A percentile compares a stretch with the other conserved stretches of the same genome.
Conservation (phyloP, 106 monocot species). For the Allium sativum region DNA sequence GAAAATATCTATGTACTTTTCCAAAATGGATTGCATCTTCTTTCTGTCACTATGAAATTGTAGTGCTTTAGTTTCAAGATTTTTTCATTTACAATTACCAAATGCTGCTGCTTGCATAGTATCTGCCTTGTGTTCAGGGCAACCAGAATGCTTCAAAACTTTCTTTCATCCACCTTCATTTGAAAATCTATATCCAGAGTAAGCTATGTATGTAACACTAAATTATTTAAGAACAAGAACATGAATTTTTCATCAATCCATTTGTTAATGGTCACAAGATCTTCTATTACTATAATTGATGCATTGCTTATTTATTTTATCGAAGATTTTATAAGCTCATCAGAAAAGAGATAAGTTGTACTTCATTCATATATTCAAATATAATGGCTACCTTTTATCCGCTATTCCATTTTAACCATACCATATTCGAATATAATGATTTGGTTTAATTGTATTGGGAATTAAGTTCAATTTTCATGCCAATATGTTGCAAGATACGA, state of each 20-base stretch:
- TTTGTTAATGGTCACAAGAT: constrained; percentile 87
- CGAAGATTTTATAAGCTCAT: constrained; percentile 83
- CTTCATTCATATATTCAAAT: too few relatives aligned
- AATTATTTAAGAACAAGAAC: constrained; percentile 39
- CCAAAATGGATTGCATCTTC: constrained; percentile 81
- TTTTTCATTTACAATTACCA: constrained; percentile 80
- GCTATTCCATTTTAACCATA: too few relatives aligned
- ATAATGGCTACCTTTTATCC: too few relatives aligned
- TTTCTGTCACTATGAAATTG: constrained; percentile 58
- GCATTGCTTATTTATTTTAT: constrained; percentile 66
- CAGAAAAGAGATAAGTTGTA: too few relatives aligned
- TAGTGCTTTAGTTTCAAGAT: constrained; percentile 56
- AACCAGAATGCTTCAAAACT: constrained; percentile 93
- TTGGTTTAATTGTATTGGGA: too few relatives aligned
- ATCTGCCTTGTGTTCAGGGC: constrained; percentile 95
- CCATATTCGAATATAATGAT: too few relatives aligned
- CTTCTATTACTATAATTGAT: constrained; percentile 72
- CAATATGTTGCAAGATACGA: too few relatives aligned
- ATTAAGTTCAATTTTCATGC: too few relatives aligned
- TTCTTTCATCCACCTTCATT: constrained; percentile 86
- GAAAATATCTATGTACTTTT: constrained; percentile 46
- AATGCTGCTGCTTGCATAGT: constrained; percentile 94
- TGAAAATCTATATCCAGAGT: background rate
- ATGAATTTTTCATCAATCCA: constrained; percentile 99
- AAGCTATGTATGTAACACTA: too few relatives aligned